A percentile compares a stretch with the other conserved stretches of the same genome.
Conservation (phyloP, 768 basidiomycete genomes). For the Termitomyces sp. region DNA sequence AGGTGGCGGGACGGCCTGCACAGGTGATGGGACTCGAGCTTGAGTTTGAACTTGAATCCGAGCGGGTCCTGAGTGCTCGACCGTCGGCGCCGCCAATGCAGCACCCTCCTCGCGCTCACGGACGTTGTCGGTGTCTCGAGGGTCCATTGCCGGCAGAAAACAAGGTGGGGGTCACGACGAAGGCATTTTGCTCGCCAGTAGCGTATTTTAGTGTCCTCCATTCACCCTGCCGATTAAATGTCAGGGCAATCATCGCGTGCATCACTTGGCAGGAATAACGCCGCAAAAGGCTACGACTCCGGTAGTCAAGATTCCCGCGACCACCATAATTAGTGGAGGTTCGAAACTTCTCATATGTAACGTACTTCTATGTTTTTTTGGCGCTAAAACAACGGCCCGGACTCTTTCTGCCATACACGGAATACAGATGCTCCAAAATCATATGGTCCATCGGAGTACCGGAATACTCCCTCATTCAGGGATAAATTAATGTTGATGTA, state of each 20-base stretch:
- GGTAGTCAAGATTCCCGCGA: neutral
- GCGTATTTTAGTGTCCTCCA: neutral
- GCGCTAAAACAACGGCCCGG: neutral
- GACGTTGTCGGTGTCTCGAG: neutral
- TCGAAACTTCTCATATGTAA: neutral
- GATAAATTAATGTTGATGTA: neutral
- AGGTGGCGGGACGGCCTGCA: neutral
- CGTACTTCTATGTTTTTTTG: neutral
- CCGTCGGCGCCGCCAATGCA: neutral
- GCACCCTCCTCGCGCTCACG: slow-evolving; percentile 2
- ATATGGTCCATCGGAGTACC: neutral
- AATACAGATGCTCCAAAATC: neutral
- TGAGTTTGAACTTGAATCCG: neutral
- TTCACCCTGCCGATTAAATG: slow-evolving; percentile 2
- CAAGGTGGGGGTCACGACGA: neutral
- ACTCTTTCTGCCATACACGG: no score
- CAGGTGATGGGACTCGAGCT: neutral
- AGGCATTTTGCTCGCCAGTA: neutral
- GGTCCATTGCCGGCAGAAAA: slow-evolving; percentile 4
- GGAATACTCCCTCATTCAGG: neutral
- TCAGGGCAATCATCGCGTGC: slow-evolving; percentile 1
- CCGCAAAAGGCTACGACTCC: neutral
- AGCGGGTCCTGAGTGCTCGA: neutral
- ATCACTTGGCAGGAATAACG: neutral
- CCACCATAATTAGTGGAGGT: neutral